phyloP scores from a whole-genome alignment of 495 filamentous ascomycete genomes.

The Talaromyces stipitatus region DNA sequence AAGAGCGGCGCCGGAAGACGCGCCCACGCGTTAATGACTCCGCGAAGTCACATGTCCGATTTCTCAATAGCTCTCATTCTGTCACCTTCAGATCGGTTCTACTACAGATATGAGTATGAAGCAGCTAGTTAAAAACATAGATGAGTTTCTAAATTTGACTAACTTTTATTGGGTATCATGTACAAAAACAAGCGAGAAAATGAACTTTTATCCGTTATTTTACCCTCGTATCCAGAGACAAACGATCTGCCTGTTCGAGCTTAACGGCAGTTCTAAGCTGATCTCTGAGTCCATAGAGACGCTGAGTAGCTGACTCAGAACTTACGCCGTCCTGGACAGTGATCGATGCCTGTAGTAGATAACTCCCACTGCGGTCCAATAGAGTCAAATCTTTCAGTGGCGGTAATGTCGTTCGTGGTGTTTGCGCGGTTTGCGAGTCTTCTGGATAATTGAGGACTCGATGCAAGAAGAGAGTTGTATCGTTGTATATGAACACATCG shows the following conservation, averaged over 20 bases:
- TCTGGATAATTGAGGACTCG: conserved; percentile 34
- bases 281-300: conserved; percentile 53
- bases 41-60: conserved; percentile 42
- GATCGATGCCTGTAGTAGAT: conserved; percentile 42
- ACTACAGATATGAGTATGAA: background rate
- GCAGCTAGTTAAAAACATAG: background rate
- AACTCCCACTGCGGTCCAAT: conserved; percentile 40
- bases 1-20: conserved; percentile 9
- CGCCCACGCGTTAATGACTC: conserved; percentile 23
- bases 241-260: conserved; percentile 53
- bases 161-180: conserved; percentile 2
- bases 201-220: conserved; percentile 20
- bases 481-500: conserved; percentile 40
- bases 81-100: background rate
- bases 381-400: conserved; percentile 26
- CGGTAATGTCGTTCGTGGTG: conserved; percentile 26
- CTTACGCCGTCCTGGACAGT: conserved; percentile 43
- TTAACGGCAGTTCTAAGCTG: conserved; percentile 57
- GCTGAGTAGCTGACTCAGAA: conserved; percentile 46
- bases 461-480: conserved; percentile 40
- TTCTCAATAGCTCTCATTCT: background rate
- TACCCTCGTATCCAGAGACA: conserved; percentile 59
- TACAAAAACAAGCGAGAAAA: background rate
- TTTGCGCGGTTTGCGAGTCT: conserved; percentile 16
- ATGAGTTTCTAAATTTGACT: background rate